Base-by-base conservation (phyloP, 495 filamentous ascomycete genomes). In the Penicillium fimorum region DNA sequence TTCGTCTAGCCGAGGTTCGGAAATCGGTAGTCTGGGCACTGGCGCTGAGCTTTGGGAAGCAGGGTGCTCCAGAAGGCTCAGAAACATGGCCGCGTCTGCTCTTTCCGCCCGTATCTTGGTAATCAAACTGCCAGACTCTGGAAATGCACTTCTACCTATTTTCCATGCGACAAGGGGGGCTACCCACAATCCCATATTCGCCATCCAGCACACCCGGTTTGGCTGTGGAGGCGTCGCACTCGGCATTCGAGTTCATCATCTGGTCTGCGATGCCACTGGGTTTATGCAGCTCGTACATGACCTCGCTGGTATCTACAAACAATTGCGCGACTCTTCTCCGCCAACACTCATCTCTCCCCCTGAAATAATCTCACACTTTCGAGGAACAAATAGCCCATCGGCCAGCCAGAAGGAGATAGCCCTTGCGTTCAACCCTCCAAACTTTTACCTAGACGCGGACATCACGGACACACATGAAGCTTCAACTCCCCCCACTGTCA, bases 151-250 rank as follows among this genome's bases (percentile, higher is more conserved):
- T 32, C 25, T 52, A 20, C 50, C 50, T 4, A 42, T 42, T 5
- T 52, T 43, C 15, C 24, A 50, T 37, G 22, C 27, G 4, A 29
- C 54, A 30, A 12, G 37, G 17, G 54, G 40, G 1, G 46, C 45
- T 13, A 13, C 44, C 38, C 35, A 49, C 12, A 33, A 50, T 24
- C 45, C 54, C 24, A 56, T 56, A 1, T 20, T 56, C 7, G 54
- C 38, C 6, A 50, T 56, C 7, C 54, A 56, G 27, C 54, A 56
- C 41, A 56, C 54, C 1, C 45, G 46, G 18, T 56, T 56, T 20
- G 47, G 37, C 10, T 56, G 54, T 35, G 54, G 54, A 10, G 54
- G 54, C 9, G 54, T 56, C 10, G 46, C 29, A n/a, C 54, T 56
- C 2, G 54, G 54, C 5, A 50, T 56, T 17, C 46, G 54, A 8